Percentiles rank a stretch among this genome's conserved stretches.
Evolutionary conservation across 2,329 filamentous ascomycete species (phyloP).

Genomic region (Xylaria digitata): DNA sequence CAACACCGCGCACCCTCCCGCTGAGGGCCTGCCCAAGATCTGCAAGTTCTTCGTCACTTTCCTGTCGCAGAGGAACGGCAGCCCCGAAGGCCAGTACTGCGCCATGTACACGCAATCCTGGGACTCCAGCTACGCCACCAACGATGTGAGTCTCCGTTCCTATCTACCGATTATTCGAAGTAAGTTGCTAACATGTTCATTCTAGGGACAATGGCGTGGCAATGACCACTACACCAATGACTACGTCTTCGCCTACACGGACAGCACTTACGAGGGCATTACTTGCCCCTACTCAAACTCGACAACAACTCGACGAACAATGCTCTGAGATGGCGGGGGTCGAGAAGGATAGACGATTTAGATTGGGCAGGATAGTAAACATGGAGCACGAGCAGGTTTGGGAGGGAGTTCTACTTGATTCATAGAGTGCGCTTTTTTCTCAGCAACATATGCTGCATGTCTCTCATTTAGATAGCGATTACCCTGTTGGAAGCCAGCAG

Average conservation of each 20-base stretch:
- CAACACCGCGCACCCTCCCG: constrained; percentile 43
- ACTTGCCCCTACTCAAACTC: constrained; percentile 18
- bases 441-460: not conserved
- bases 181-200: constrained; percentile 20
- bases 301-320: not conserved
- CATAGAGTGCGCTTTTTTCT: not conserved
- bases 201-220: constrained; percentile 42
- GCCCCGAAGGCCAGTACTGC: constrained; percentile 53
- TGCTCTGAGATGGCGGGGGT: not conserved
- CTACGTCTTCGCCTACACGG: constrained; percentile 37
- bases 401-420: not conserved
- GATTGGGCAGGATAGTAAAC: not conserved
- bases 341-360: not conserved
- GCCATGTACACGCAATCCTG: constrained; percentile 52
- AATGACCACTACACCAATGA: constrained; percentile 39
- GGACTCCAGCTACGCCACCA: constrained; percentile 44
- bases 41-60: constrained; percentile 54
- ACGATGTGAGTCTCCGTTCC: constrained; percentile 40
- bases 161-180: not conserved
- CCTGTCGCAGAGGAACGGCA: constrained; percentile 53
- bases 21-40: constrained; percentile 41
- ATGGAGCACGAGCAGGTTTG: not conserved
- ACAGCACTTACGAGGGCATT: constrained; percentile 13
- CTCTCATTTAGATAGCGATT: constrained; percentile 2
- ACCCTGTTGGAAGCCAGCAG: not conserved